Base-by-base conservation (phyloP, 805 yeast genomes). In the Kuraishia capsulata region DNA sequence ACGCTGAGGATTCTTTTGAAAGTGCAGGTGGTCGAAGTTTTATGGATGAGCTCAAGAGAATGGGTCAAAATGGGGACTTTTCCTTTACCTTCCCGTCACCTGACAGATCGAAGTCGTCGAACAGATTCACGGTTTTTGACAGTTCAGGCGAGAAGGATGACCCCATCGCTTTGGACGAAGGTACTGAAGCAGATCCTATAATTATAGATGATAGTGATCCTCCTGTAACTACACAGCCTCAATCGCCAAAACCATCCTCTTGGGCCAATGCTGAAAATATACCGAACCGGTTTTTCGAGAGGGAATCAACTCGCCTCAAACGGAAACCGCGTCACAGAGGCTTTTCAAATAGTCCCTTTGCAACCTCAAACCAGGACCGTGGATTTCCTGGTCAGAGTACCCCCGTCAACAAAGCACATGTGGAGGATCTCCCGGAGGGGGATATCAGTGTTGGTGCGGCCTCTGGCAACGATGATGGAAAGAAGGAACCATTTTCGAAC, bases 111-210 rank as follows among this genome's bases (percentile, higher is more conserved):
- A 17, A 21, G 31, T 20, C 39, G 8, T 13, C 39, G 29, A 4
- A 20, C 42, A 6, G 38, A 38, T 4, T 30, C 20, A 18, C 19
- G 30, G 29, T 17, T 4, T 39, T 39, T 20, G 14, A 35, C 14
- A 44, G 36, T 28, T 9, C 43, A 11, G 53, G 53, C 3, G 42
- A 49, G 4, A 37, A 41, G 9, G 48, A 51, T 13, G 53, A 53
- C 30, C 58, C 56, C 4, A 53, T 53, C 10, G 39, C 49, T 3
- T 36, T 54, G 14, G 58, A 51, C 17, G 39, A 39, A 2, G 61
- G 59, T 4, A 53, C 57, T 1, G 46, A 49, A 26, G 59, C 54
- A 16, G 58, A 54, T 30, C 61, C 61, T 1, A 51, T 54, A 16
- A 41, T 54, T 2, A 39, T 53, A 20, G 56, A 52, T 31, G 53